Percentiles rank a stretch among this genome's conserved stretches.
These are phyloP conservation scores for Cronartium ribicola DNA, from an alignment of 1,284 basidiomycete genomes.

Conservation along the genomic window DNA sequence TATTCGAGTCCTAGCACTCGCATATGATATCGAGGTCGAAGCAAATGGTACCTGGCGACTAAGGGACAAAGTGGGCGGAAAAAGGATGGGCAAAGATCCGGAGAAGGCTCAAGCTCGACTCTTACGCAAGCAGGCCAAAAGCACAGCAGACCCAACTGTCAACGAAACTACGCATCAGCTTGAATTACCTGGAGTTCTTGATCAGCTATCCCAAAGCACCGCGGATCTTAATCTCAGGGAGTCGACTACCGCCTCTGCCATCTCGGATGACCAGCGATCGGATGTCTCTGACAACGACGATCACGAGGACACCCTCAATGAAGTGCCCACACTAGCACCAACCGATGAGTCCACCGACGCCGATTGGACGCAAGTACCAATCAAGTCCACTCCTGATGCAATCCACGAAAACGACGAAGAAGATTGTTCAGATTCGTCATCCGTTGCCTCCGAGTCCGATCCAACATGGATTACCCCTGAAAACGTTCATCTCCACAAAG, in stretches of 20 bases:
- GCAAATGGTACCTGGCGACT: constrained; percentile 57
- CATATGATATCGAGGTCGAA: constrained; percentile 67
- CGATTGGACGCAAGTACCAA: constrained; percentile 43
- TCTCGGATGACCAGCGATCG: constrained; percentile 6
- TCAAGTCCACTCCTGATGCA: constrained; percentile 60
- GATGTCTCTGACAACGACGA: background rate
- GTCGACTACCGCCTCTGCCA: background rate
- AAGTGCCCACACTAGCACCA: constrained; percentile 36
- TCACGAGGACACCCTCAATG: constrained; percentile 29
- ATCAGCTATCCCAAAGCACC: background rate
- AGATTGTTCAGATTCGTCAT: constrained; percentile 54
- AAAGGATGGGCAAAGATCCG: constrained; percentile 36
- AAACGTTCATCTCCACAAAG: constrained; percentile 83
- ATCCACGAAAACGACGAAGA: constrained; percentile 70
- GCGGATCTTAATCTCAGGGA: background rate
- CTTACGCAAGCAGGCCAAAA: constrained; percentile 22
- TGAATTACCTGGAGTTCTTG: background rate
- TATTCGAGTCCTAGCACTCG: constrained; percentile 83
- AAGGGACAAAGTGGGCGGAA: constrained; percentile 54
- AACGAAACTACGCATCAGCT: background rate
- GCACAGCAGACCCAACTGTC: background rate
- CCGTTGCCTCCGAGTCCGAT: constrained; percentile 38
- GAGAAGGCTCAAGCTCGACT: constrained; percentile 45
- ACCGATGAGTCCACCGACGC: constrained; percentile 54
- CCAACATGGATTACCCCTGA: constrained; percentile 90